Percentiles rank a stretch among this genome's conserved stretches.
These are phyloP conservation scores for Lathyrus tuberosus DNA, from an alignment of 306 rosid genomes.

Conservation along the genomic window DNA sequence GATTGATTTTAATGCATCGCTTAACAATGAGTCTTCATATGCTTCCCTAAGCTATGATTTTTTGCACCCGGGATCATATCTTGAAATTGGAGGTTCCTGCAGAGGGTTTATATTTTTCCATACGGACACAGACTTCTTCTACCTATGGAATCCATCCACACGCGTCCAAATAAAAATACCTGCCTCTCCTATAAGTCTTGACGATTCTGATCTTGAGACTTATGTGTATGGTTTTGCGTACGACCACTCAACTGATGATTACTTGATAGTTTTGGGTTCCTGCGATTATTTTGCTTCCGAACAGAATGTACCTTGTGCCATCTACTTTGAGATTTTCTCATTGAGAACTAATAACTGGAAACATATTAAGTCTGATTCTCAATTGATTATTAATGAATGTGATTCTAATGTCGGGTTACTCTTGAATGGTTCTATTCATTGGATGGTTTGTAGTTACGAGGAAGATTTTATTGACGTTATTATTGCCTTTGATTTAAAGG, in stretches of 20 bases:
- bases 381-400: neutral
- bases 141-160: conserved; percentile 20
- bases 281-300: too few relatives aligned
- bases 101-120: conserved; percentile 8
- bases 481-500: neutral
- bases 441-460: neutral
- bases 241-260: conserved; percentile 1
- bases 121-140: fast-evolving
- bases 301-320: neutral
- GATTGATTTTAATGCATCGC: neutral
- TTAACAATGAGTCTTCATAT: neutral
- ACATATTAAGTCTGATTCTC: neutral
- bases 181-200: neutral
- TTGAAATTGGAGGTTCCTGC: conserved; percentile 17
- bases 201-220: too few relatives aligned
- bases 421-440: neutral
- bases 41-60: too few relatives aligned
- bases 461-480: neutral
- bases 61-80: neutral
- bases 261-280: neutral
- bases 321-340: neutral
- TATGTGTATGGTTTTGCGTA: neutral
- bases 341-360: conserved; percentile 3
- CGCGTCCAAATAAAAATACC: neutral
- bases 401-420: too few relatives aligned